These are phyloP conservation scores for Sordariomycetes sp. DNA, from an alignment of 2,329 filamentous ascomycete genomes.

Conservation along the genomic window DNA sequence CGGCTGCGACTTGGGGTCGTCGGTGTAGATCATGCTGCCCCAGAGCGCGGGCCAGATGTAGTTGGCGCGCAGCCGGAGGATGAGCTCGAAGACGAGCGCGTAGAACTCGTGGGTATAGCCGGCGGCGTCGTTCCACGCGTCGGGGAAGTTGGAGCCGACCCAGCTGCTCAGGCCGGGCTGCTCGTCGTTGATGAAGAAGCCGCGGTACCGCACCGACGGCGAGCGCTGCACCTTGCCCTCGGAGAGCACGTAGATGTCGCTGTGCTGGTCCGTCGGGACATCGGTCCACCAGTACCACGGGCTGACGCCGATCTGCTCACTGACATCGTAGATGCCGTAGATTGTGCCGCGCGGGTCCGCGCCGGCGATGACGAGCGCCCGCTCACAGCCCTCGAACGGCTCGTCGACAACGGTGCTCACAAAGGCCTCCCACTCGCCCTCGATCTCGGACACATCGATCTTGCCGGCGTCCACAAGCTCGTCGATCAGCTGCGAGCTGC, in stretches of 20 bases:
- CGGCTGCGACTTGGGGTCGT: conserved; percentile 57
- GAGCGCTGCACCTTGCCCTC: conserved; percentile 44
- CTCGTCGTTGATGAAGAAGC: conserved; percentile 63
- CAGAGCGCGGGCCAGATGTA: conserved; percentile 67
- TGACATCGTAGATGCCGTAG: conserved; percentile 48
- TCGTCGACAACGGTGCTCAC: conserved; percentile 33
- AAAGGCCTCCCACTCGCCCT: conserved; percentile 49
- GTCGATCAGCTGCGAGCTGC: conserved; percentile 48
- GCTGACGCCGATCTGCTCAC: conserved; percentile 54
- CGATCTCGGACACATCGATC: conserved; percentile 27
- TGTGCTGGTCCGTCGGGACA: conserved; percentile 38
- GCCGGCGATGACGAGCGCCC: conserved; percentile 44
- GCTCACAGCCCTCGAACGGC: conserved; percentile 30
- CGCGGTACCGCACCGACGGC: conserved; percentile 56
- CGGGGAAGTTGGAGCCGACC: conserved; percentile 25
- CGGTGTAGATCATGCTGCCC: conserved; percentile 62
- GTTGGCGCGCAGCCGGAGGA: conserved; percentile 60
- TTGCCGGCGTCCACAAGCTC: conserved; percentile 36
- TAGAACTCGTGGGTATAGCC: conserved; percentile 55
- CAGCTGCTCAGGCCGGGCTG: conserved; percentile 58
- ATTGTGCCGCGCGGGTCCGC: conserved; percentile 49
- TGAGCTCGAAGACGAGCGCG: conserved; percentile 56
- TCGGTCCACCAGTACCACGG: conserved; percentile 63
- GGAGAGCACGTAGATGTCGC: conserved; percentile 43
- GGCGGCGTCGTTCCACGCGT: conserved; percentile 30